Percentiles rank a stretch among this genome's conserved stretches.
Evolutionary conservation across 345 rosid species (phyloP).

Genomic region (Arabidopsis arenosa): DNA sequence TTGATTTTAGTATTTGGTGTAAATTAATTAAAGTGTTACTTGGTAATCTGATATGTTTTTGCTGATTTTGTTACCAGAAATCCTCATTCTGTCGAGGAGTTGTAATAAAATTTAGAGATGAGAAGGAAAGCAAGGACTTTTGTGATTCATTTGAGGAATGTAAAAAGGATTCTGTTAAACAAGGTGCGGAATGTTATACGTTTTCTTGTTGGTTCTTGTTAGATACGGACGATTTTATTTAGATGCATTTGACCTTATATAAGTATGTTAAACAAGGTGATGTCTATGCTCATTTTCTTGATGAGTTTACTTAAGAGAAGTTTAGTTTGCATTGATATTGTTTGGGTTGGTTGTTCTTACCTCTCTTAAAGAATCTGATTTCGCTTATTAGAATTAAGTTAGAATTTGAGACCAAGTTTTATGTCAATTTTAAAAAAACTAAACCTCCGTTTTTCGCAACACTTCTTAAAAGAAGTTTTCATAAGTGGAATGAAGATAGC

Average conservation of each 20-base stretch:
- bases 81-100: conserved; percentile 62
- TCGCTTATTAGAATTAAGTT: not conserved
- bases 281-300: not conserved
- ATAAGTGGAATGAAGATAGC: no score
- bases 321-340: not conserved
- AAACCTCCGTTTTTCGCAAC: no score
- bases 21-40: no score
- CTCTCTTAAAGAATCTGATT: not conserved
- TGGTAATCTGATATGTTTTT: no score
- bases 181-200: conserved; percentile 58
- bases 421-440: no score
- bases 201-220: not conserved
- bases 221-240: no score
- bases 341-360: not conserved
- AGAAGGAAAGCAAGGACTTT: conserved; percentile 75
- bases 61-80: conserved; percentile 57
- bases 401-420: no score
- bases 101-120: conserved; percentile 66
- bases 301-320: not conserved
- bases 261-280: not conserved
- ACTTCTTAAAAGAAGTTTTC: no score
- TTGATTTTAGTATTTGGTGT: not conserved
- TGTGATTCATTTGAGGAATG: conserved; percentile 72
- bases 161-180: conserved; percentile 56
- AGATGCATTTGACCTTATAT: not conserved